Base-by-base conservation (phyloP, 208 protist genomes). In the Phytomonas sp. region DNA sequence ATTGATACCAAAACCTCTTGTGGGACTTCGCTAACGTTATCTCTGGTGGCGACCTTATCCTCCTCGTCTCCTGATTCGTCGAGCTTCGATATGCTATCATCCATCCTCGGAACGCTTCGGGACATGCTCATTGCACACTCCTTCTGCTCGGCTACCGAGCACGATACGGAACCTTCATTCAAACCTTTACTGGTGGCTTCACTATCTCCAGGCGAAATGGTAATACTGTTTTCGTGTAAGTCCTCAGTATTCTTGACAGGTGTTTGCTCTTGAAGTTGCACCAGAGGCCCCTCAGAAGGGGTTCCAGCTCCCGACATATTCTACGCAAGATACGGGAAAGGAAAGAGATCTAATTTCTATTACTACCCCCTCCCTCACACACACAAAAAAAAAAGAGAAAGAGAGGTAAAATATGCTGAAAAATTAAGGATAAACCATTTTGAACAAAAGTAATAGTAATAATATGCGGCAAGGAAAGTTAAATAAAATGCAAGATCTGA, bases 1-100 rank as follows among this genome's bases (percentile, higher is more conserved):
- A 77, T 75, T 5, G 85, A 80, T 42, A 94, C 79, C 37, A 76
- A 74, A 59, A 80, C 81, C 37, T 77, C 72, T 33, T 78, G 66
- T 10, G 42, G 74, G 0, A 32, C 69, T 10, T 75, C 82, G 4
- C 71, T 71, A 29, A 71, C 69, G 23, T 82, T 73, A 4, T 76
- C 45, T 56, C 45, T 23, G 19, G 19, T 56, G 26, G 45, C 19
- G 16, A 23, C 79, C 12, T 67, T 65, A 6, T 78, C 64, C 0
- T 30, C 71, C n/a, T 66, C 70, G 0, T 66, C 75, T 26, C 26
- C 70, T 4, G 37, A 62, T 6, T 29, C 63, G 0, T 69, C 65
- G 4, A 65, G 60, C 31, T 67, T 52, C 1, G 30, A 16, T 12
- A 60, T 63, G 49, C 63, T 63, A 59, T 67, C 59, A 4, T 79